phyloP scores from a whole-genome alignment of 441 rosid species.

The Brassica balearica region DNA sequence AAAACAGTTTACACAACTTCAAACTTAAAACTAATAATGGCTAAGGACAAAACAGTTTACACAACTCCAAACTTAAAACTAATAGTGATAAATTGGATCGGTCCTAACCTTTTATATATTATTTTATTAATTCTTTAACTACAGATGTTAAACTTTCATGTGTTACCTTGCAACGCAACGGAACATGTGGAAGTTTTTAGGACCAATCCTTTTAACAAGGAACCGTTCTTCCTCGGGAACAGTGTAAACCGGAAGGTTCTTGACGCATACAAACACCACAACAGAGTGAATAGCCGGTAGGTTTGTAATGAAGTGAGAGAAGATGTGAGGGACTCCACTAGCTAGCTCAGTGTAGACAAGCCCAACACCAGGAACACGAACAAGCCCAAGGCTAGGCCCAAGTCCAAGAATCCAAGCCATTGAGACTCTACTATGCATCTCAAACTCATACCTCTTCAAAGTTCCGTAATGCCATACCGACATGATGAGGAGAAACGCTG shows the following conservation, averaged over 20 bases:
- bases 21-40: no score
- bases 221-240: constrained; percentile 94
- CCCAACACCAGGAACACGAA: constrained; percentile 92
- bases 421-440: constrained; percentile 94
- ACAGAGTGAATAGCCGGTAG: constrained; percentile 92
- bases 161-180: constrained; percentile 87
- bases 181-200: constrained; percentile 87
- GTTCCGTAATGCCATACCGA: constrained; percentile 90
- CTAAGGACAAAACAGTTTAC: no score
- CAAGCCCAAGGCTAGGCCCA: constrained; percentile 92
- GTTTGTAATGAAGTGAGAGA: constrained; percentile 92
- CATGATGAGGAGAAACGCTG: constrained; percentile 83
- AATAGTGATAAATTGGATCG: no score
- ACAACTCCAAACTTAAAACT: no score
- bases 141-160: no score
- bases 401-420: constrained; percentile 96
- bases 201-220: constrained; percentile 89
- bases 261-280: constrained; percentile 86
- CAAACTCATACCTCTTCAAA: constrained; percentile 83
- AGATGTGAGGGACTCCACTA: constrained; percentile 91
- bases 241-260: constrained; percentile 91
- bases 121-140: no score
- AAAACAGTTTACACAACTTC: no score
- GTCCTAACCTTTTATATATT: no score
- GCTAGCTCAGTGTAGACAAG: constrained; percentile 93